Percentiles rank a stretch among this genome's conserved stretches.
Evolutionary conservation across 2,329 filamentous ascomycete genomes (phyloP).

Genomic region (Lachnellula subtilissima): DNA sequence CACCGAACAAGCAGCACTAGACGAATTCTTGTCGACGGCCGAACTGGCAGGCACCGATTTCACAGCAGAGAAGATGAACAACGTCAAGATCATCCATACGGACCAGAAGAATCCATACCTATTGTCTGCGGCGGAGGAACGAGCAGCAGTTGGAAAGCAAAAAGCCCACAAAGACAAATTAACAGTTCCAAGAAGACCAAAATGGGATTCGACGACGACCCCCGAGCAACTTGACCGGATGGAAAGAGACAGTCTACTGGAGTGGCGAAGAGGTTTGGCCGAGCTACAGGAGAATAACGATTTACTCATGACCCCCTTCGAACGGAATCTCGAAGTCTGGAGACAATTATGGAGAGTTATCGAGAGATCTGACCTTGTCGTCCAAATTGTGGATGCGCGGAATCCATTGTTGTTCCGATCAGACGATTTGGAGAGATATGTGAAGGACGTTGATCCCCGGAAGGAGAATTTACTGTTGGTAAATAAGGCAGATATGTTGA

Average conservation of each 20-base stretch:
- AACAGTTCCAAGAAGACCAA: conserved; percentile 83
- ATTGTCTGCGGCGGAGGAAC: conserved; percentile 79
- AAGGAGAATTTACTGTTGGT: conserved; percentile 92
- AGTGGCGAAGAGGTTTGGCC: conserved; percentile 86
- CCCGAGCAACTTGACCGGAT: conserved; percentile 71
- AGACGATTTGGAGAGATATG: conserved; percentile 88
- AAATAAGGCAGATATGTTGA: conserved; percentile 99
- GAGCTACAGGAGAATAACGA: conserved; percentile 93
- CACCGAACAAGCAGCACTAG: conserved; percentile 91
- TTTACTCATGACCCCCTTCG: conserved; percentile 94
- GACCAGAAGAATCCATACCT: conserved; percentile 96
- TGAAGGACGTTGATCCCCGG: conserved; percentile 81
- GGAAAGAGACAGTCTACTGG: conserved; percentile 76
- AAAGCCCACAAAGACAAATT: conserved; percentile 71
- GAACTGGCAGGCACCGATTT: conserved; percentile 98
- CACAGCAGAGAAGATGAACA: conserved; percentile 98
- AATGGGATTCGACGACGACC: conserved; percentile 84
- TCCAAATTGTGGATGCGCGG: conserved; percentile 96
- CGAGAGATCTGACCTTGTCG: conserved; percentile 88
- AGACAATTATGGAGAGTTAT: conserved; percentile 97
- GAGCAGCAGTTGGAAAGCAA: conserved; percentile 73
- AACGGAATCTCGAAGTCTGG: conserved; percentile 97
- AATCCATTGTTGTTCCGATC: conserved; percentile 93
- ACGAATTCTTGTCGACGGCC: conserved; percentile 93
- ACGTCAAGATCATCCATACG: conserved; percentile 96